These are phyloP conservation scores for Triticum aestivum DNA, from an alignment of 176 grass and related monocot species.

Conservation along the genomic window DNA sequence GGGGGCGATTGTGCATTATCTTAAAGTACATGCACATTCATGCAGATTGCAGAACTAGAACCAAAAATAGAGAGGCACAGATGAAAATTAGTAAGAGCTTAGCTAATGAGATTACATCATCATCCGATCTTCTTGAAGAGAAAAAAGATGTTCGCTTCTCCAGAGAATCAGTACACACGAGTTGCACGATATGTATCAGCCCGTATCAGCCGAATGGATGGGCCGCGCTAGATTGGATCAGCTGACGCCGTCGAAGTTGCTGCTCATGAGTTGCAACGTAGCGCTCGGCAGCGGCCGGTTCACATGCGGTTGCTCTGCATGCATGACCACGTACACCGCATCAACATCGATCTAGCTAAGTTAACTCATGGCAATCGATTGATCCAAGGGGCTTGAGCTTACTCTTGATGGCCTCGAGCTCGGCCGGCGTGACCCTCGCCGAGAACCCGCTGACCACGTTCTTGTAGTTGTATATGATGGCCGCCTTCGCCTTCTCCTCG, in stretches of 20 bases:
- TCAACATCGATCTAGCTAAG: neutral
- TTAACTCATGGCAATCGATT: neutral
- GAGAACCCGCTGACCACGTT: conserved; percentile 76
- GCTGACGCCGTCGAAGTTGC: conserved; percentile 24
- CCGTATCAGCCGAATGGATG: neutral
- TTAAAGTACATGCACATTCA: neutral
- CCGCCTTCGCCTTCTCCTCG: conserved; percentile 59
- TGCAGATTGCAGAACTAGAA: neutral
- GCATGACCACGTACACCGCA: neutral
- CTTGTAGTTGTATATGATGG: conserved; percentile 72
- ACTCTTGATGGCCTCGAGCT: conserved; percentile 70
- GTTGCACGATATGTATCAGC: neutral
- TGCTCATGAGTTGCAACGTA: conserved; percentile 50
- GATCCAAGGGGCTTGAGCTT: neutral
- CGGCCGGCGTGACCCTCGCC: conserved; percentile 65
- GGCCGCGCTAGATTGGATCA: neutral
- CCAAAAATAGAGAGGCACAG: neutral
- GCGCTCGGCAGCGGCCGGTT: conserved; percentile 48
- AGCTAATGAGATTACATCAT: neutral
- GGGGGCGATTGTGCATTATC: neutral
- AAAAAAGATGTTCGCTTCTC: neutral
- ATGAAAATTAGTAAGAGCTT: neutral
- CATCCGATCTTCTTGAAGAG: neutral
- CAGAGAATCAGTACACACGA: neutral
- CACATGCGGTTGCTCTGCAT: conserved; percentile 57